Base-by-base conservation (phyloP, 371 early-diverging fungal genomes). In the Apophysomyces variabilis region DNA sequence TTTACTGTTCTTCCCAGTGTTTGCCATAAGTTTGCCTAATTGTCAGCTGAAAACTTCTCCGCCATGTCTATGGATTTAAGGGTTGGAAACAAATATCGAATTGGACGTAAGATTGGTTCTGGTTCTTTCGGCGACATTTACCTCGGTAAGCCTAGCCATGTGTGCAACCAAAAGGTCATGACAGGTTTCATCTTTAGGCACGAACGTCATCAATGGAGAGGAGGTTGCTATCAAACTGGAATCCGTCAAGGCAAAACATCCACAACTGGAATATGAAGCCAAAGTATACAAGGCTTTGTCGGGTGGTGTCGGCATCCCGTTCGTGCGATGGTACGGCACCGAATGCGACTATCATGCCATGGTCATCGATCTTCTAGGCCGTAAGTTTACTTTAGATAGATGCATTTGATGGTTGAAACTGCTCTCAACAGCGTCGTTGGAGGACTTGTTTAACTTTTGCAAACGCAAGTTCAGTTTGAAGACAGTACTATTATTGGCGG, bases 51-150 rank as follows among this genome's bases (percentile, higher is more conserved):
- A 50, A 7, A 21, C 16, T 26, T 50, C 16, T 21, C 13, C 32
- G 44, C 39, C 13, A 50, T 58, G 46, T 38, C 62, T 7, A 80
- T 80, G 83, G 81, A 83, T 71, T 76, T 90, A 64, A 80, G 89
- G 80, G 87, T 96, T 60, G 98, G 93, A 68, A 92, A 93, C 85
- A 96, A 96, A 79, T 99, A 94, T 87, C 84, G 93, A 67, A 86
- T 99, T 68, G 95, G 96, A 57, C 88, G 95, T 61, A 99, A 99
- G 86, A 96, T 99, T 77, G 99, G 99, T 56, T 92, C 95, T 45
- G 99, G 99, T 65, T 95, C 97, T 26, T 99, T 99, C 90, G 99
- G 99, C 50, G 99, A 99, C 74, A 99, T 99, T 71, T 99, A 96
- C 80, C 90, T 98, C 58, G 97, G 96, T 92, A 85, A 73, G 78